Evolutionary conservation across 805 yeast species (phyloP), one percentile per base, ranked within the genome.

Genomic region (Saturnispora ahearnii): DNA sequence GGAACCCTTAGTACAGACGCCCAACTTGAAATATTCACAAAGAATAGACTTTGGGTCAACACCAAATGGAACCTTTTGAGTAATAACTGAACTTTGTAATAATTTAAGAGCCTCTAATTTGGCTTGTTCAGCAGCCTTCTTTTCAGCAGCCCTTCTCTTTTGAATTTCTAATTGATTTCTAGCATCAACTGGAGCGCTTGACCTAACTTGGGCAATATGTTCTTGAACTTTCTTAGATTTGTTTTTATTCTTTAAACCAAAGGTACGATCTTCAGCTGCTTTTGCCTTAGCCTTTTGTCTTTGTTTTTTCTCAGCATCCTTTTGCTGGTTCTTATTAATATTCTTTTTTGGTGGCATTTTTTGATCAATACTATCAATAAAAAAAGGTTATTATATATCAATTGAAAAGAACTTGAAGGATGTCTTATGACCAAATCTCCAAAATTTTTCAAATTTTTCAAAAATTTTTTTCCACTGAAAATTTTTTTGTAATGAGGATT

Each of bases 21-120:
- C 88, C 40, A 77, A 75, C 69, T 83, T 93, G 79, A 88, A 91
- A 67, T 80, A 81, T 51, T 87, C 86, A 78, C 99, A 93, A 21
- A 93, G 68, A 33, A 93, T 84, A 1, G 96, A 80, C 70, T 93
- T 91, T 49, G 99, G 99, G 69, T 93, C 98, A 52, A 89, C 97
- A 48, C 99, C 99, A 62, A 91, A 89, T 40, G 96, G 96, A 31
- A 91, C 87, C 63, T 87, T 88, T 65, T 87, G 97, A 43, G 72
- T 74, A 49, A 78, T 84, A 46, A 87, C 73, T 4, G 79, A 73
- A 0, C 79, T 70, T 31, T 81, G 84, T 59, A 88, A 77, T 42
- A 91, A 68, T 15, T 84, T 83, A 12, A 87, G 83, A 5, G 96
- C 95, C 62, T 91, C 97, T 44, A 78, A 78, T 63, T 84, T 87